Evolutionary conservation across 495 filamentous ascomycete species (phyloP).

Genomic region (Viridothelium virens): DNA sequence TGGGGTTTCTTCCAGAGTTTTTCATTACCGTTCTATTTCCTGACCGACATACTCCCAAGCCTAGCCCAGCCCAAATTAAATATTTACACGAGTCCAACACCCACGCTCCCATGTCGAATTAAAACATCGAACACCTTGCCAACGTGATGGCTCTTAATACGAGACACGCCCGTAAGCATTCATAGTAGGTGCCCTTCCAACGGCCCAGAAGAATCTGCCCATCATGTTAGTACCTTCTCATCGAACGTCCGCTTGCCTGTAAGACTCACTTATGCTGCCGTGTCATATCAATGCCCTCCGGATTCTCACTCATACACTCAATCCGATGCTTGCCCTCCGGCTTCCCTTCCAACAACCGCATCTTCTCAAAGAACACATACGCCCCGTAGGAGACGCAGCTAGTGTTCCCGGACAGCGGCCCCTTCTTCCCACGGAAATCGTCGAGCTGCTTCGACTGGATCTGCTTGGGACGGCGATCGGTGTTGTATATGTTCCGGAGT

Average conservation of each 20-base stretch:
- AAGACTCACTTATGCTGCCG: not conserved
- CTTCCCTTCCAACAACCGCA: constrained; percentile 47
- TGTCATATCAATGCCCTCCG: constrained; percentile 2
- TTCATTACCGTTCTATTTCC: too few relatives aligned
- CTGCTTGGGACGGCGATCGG: not conserved
- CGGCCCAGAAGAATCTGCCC: not conserved
- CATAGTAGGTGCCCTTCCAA: not conserved
- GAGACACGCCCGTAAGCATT: not conserved
- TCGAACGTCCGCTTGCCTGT: not conserved
- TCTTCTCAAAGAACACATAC: constrained; percentile 55
- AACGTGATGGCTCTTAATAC: not conserved
- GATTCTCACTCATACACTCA: constrained; percentile 19
- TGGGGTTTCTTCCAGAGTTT: too few relatives aligned
- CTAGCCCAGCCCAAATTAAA: too few relatives aligned
- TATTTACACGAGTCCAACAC: too few relatives aligned
- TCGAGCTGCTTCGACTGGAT: constrained; percentile 30
- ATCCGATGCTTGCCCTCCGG: constrained; percentile 45
- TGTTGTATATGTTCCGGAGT: constrained; percentile 23
- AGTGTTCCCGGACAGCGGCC: constrained; percentile 39
- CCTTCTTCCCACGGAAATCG: constrained; percentile 45
- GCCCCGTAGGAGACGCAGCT: constrained; percentile 43
- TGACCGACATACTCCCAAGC: too few relatives aligned
- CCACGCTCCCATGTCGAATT: too few relatives aligned
- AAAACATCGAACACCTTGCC: not conserved
- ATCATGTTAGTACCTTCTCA: not conserved